phyloP scores from a whole-genome alignment of 257 asterid genomes.

The Gentiana macrophylla region DNA sequence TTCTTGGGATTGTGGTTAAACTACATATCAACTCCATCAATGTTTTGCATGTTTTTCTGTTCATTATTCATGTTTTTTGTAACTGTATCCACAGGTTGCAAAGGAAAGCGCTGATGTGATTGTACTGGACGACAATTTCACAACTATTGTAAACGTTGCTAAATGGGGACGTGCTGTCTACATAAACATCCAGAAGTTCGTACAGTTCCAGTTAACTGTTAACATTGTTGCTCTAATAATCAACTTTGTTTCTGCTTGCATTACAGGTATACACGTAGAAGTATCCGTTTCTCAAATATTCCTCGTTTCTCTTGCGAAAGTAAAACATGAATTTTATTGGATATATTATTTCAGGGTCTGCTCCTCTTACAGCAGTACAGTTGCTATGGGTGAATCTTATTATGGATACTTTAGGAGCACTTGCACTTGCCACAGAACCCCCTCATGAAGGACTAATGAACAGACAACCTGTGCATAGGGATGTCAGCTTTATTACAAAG shows the following conservation, averaged over 20 bases:
- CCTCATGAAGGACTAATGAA: conserved; percentile 88
- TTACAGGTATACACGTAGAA: conserved; percentile 38
- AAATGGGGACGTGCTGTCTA: conserved; percentile 98
- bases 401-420: conserved; percentile 98
- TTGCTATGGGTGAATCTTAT: conserved; percentile 98
- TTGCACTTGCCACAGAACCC: conserved; percentile 96
- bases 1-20: no score
- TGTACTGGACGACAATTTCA: conserved; percentile 87
- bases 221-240: conserved; percentile 90
- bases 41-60: no score
- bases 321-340: not conserved
- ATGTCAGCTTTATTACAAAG: conserved; percentile 61
- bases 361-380: conserved; percentile 97
- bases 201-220: conserved; percentile 93
- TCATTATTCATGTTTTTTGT: not conserved
- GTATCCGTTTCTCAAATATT: not conserved
- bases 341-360: conserved; percentile 51
- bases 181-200: conserved; percentile 94
- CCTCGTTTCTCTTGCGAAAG: no score
- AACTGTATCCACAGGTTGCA: conserved; percentile 47
- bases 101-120: conserved; percentile 97
- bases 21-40: no score
- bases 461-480: conserved; percentile 72
- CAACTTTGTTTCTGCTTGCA: conserved; percentile 80
- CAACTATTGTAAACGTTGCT: conserved; percentile 90